Evolutionary conservation across 164 flowering plant genomes (phyloP).

Genomic region (Kingdonia uniflora): DNA sequence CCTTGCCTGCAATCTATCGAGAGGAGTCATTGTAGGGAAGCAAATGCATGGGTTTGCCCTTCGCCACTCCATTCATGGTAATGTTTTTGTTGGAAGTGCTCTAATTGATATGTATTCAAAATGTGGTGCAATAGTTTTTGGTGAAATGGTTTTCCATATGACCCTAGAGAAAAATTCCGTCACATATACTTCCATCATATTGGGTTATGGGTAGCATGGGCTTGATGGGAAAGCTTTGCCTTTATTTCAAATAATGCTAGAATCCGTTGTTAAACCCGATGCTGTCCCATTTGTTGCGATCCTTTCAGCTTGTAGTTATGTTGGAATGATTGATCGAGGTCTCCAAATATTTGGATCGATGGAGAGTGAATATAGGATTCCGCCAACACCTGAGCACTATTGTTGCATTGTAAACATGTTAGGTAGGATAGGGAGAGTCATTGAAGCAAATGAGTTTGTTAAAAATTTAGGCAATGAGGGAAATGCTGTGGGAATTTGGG

Average conservation of each 20-base stretch:
- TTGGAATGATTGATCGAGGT: conserved; percentile 73
- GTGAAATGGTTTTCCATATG: conserved; percentile 39
- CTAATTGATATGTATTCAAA: conserved; percentile 85
- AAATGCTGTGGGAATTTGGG: conserved; percentile 31
- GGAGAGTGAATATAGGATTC: conserved; percentile 36
- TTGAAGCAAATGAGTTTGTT: conserved; percentile 68
- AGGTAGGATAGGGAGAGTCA: conserved; percentile 73
- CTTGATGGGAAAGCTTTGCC: conserved; percentile 57
- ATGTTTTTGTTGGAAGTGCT: conserved; percentile 69
- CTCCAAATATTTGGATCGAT: conserved; percentile 59
- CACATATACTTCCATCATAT: conserved; percentile 76
- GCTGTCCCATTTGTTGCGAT: conserved; percentile 66
- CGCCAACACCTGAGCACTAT: too few species aligned
- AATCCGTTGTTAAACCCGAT: conserved; percentile 50
- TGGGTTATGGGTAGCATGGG: conserved; percentile 89
- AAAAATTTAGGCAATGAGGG: conserved; percentile 44
- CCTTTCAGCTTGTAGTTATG: conserved; percentile 72
- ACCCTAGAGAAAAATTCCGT: conserved; percentile 51
- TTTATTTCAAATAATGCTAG: conserved; percentile 44
- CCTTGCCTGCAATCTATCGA: too few species aligned
- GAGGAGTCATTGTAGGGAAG: conserved; percentile 47
- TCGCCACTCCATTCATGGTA: conserved; percentile 45
- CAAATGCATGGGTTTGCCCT: conserved; percentile 66
- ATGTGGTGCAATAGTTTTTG: too few species aligned
- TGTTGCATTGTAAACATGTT: too few species aligned